Conservation (phyloP, 2,329 filamentous ascomycete species). For the Thyridium curvatum region DNA sequence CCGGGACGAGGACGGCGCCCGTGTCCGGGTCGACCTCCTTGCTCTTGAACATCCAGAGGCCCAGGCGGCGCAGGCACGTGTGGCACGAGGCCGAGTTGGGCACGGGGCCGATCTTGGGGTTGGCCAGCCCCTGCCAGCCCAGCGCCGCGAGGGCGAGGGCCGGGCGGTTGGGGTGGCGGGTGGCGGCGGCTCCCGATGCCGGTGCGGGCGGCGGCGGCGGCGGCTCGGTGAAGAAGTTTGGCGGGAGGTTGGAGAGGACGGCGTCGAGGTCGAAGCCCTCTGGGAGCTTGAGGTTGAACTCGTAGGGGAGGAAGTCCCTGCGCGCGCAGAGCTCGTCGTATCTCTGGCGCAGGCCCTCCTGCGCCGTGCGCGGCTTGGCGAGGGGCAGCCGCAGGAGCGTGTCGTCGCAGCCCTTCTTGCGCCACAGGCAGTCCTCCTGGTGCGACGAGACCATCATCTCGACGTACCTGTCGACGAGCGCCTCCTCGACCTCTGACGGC, state of each 20-base stretch:
- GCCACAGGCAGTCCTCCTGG: constrained; percentile 78
- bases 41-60: constrained; percentile 88
- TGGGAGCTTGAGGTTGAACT: constrained; percentile 55
- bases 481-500: constrained; percentile 60
- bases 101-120: constrained; percentile 49
- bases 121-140: constrained; percentile 66
- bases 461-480: constrained; percentile 69
- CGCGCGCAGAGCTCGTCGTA: constrained; percentile 57
- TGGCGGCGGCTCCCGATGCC: constrained; percentile 13
- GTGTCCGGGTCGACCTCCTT: constrained; percentile 55
- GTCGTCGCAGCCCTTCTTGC: constrained; percentile 77
- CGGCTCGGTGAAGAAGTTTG: constrained; percentile 46
- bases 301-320: constrained; percentile 52
- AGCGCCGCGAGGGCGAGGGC: constrained; percentile 65
- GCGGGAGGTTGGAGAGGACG: constrained; percentile 42
- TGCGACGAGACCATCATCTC: constrained; percentile 71
- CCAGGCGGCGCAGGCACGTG: constrained; percentile 81
- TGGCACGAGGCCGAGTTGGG: constrained; percentile 73
- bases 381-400: constrained; percentile 56
- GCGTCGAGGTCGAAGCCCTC: constrained; percentile 43
- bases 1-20: constrained; percentile 45
- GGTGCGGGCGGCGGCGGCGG: constrained; percentile 20
- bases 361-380: constrained; percentile 51
- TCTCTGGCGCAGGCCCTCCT: constrained; percentile 52
- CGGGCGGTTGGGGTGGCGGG: constrained; percentile 42